Conservation (phyloP, 2,329 filamentous ascomycete genomes). For the Aspergillus bombycis region DNA sequence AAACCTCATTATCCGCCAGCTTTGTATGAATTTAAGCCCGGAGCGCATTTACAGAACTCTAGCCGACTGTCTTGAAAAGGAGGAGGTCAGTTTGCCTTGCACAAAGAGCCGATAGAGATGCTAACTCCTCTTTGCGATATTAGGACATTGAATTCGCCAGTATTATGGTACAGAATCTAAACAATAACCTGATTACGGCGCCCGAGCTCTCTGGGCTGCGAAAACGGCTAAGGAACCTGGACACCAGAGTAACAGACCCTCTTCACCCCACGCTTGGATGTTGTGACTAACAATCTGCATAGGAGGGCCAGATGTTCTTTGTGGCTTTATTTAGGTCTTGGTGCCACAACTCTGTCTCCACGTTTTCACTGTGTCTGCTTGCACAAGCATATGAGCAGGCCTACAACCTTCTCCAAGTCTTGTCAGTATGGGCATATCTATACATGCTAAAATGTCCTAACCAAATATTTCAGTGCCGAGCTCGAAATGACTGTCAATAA, state of each 20-base stretch:
- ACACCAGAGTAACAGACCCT: constrained; percentile 68
- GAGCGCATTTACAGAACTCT: constrained; percentile 95
- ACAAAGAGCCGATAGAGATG: background rate
- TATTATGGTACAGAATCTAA: constrained; percentile 99
- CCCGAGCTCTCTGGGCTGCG: constrained; percentile 89
- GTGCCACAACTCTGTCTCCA: constrained; percentile 98
- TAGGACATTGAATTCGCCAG: constrained; percentile 94
- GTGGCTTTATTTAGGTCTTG: constrained; percentile 92
- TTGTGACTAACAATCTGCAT: constrained; percentile 22
- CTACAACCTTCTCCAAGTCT: constrained; percentile 92
- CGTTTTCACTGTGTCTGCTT: constrained; percentile 91
- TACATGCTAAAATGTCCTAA: constrained; percentile 16
- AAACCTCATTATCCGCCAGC: constrained; percentile 93
- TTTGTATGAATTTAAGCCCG: constrained; percentile 89
- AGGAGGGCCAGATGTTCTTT: constrained; percentile 95
- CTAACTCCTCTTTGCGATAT: constrained; percentile 10
- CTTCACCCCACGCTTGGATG: background rate
- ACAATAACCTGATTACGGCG: constrained; percentile 98
- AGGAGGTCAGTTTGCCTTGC: constrained; percentile 61
- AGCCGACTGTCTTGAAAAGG: constrained; percentile 94
- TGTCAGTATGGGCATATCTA: constrained; percentile 59
- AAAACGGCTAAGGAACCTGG: constrained; percentile 85
- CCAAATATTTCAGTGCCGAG: constrained; percentile 69
- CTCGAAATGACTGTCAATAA: constrained; percentile 99
- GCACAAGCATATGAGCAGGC: constrained; percentile 98